These are phyloP conservation scores for Dalbergia cochinchinensis DNA, from an alignment of 306 rosid genomes.

Conservation along the genomic window DNA sequence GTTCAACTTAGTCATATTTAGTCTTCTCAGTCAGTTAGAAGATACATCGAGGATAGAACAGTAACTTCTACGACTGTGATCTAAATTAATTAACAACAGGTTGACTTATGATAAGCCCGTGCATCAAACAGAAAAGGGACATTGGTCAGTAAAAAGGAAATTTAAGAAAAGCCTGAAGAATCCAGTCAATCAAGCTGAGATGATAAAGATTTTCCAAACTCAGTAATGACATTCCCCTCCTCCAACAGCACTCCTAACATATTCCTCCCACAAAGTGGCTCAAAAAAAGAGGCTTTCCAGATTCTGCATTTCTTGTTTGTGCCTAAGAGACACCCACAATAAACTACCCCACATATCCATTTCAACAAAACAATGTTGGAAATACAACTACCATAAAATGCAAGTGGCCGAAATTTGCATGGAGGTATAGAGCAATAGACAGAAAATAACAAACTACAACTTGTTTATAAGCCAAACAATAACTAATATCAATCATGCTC, in stretches of 20 bases:
- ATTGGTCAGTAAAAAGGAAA: conserved; percentile 6
- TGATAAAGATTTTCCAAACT: conserved; percentile 4
- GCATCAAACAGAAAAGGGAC: conserved; percentile 6
- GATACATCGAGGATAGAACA: neutral
- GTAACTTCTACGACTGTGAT: neutral
- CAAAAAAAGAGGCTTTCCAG: conserved; percentile 18
- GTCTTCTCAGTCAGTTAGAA: conserved; percentile 1
- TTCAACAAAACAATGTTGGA: conserved; percentile 12
- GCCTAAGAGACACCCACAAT: conserved; percentile 12
- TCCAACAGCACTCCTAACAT: neutral
- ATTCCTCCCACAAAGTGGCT: conserved; percentile 21
- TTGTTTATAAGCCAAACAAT: conserved; percentile 2
- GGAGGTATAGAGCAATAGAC: neutral
- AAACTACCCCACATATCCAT: conserved; percentile 14
- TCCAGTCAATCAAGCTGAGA: conserved; percentile 30
- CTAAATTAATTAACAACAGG: conserved; percentile 13
- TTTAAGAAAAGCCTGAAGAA: conserved; percentile 14
- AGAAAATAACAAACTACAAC: neutral
- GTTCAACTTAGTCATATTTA: conserved; percentile 16
- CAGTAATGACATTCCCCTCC: neutral
- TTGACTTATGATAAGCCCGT: neutral
- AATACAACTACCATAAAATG: conserved; percentile 20
- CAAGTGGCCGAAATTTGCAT: conserved; percentile 27
- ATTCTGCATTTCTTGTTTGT: neutral
- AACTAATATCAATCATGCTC: neutral